A percentile compares a stretch with the other conserved stretches of the same genome.
These are phyloP conservation scores for Leptomonas pyrrhocoris DNA, from an alignment of 208 protist genomes.

Conservation along the genomic window DNA sequence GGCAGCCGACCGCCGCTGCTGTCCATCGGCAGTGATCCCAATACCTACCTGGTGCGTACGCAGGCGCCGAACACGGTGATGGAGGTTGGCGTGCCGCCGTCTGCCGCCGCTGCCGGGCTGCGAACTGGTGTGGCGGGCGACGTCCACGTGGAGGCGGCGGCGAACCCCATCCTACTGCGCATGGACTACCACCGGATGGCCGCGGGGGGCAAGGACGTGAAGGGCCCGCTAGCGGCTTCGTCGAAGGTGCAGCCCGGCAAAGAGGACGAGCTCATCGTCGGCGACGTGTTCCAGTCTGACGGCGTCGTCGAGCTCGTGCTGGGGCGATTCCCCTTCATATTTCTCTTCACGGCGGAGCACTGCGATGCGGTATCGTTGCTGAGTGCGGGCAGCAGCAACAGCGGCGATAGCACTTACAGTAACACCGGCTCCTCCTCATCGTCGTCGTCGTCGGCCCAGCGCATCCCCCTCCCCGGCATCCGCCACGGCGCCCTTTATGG, in stretches of 20 bases:
- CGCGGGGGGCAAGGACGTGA: not conserved
- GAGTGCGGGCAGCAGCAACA: conserved; percentile 34
- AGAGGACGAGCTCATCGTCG: conserved; percentile 31
- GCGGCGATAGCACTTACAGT: not conserved
- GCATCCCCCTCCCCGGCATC: conserved; percentile 59
- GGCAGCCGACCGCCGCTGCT: conserved; percentile 35
- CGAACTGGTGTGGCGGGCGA: not conserved
- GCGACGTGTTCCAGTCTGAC: conserved; percentile 33
- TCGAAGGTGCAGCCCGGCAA: not conserved
- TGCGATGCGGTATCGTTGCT: conserved; percentile 72
- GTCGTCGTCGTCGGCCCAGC: conserved; percentile 34
- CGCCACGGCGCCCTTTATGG: conserved; percentile 51
- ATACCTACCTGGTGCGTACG: conserved; percentile 32
- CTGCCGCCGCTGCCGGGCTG: conserved; percentile 23
- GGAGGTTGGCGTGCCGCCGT: conserved; percentile 35
- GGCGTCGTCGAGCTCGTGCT: conserved; percentile 35
- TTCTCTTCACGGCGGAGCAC: conserved; percentile 65
- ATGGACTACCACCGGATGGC: conserved; percentile 5
- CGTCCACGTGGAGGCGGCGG: not conserved
- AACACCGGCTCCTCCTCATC: not conserved
- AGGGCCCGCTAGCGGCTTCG: not conserved
- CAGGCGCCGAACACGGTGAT: conserved; percentile 32
- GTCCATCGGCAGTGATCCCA: conserved; percentile 34
- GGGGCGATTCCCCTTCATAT: conserved; percentile 65
- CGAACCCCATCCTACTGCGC: conserved; percentile 21